Evolutionary conservation across 2,329 filamentous ascomycete species (phyloP).

Genomic region (Pestalotiopsis sp.): DNA sequence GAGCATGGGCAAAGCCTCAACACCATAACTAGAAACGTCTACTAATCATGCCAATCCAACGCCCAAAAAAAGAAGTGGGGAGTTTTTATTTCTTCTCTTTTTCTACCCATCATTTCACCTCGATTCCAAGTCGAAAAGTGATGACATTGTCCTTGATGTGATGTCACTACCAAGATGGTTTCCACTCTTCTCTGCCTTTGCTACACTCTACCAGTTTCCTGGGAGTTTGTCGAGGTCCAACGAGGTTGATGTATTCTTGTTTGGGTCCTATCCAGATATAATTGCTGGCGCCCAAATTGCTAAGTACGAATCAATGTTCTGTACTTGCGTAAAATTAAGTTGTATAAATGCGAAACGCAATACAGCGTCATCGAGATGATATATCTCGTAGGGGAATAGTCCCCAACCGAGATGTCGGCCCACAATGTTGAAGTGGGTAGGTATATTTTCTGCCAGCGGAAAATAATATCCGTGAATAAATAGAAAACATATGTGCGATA

Average conservation of each 20-base stretch:
- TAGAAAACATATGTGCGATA: slow-evolving; percentile 13
- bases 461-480: background rate
- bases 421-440: slow-evolving; percentile 19
- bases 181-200: background rate
- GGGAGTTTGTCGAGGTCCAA: background rate
- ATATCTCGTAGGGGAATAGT: background rate
- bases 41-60: slow-evolving; percentile 9
- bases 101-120: background rate
- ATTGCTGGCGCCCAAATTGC: background rate
- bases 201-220: background rate
- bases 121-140: background rate
- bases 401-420: background rate
- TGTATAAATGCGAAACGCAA: slow-evolving; percentile 4
- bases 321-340: background rate
- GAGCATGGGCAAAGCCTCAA: slow-evolving; percentile 1
- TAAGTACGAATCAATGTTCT: background rate
- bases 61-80: background rate
- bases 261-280: background rate
- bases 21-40: slow-evolving; percentile 2
- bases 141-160: background rate
- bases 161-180: background rate
- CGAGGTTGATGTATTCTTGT: background rate
- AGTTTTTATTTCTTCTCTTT: background rate
- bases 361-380: background rate
- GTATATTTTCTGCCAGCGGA: slow-evolving; percentile 16